Evolutionary conservation across 2,329 filamentous ascomycete genomes (phyloP).

Genomic region (Xylaria multiplex): DNA sequence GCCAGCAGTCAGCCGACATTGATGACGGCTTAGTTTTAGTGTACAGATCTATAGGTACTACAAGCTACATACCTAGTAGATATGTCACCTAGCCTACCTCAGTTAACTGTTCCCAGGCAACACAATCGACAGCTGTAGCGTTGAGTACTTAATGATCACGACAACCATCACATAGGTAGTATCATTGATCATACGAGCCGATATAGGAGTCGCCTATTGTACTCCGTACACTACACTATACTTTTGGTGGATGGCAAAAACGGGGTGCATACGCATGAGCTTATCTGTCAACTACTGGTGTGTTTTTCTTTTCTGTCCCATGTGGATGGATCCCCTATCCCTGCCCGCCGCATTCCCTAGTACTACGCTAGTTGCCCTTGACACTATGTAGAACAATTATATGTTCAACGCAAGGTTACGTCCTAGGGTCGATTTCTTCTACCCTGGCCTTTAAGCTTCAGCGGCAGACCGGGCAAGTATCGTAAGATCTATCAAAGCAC

Average conservation of each 20-base stretch:
- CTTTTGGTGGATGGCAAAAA: background rate
- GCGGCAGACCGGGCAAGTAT: background rate
- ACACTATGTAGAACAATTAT: too few relatives aligned
- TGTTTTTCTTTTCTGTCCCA: too few relatives aligned
- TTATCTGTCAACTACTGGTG: too few relatives aligned
- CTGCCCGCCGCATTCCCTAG: too few relatives aligned
- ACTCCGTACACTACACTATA: too few relatives aligned
- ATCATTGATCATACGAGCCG: background rate
- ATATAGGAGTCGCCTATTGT: background rate
- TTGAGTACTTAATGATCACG: background rate
- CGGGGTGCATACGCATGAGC: background rate
- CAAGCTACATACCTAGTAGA: too few relatives aligned
- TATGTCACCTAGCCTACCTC: too few relatives aligned
- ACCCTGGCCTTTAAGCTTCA: background rate
- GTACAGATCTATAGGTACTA: slow-evolving; percentile 1
- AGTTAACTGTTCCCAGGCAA: background rate
- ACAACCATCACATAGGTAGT: too few relatives aligned
- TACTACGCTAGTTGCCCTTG: too few relatives aligned
- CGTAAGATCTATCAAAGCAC: background rate
- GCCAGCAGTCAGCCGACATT: background rate
- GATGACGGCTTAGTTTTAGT: background rate
- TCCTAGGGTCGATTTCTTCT: background rate
- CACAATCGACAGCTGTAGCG: background rate
- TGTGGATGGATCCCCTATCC: too few relatives aligned
- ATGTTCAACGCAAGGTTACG: background rate